Evolutionary conservation across 1,284 basidiomycete species (phyloP).

Genomic region (Apiotrichum gracile): DNA sequence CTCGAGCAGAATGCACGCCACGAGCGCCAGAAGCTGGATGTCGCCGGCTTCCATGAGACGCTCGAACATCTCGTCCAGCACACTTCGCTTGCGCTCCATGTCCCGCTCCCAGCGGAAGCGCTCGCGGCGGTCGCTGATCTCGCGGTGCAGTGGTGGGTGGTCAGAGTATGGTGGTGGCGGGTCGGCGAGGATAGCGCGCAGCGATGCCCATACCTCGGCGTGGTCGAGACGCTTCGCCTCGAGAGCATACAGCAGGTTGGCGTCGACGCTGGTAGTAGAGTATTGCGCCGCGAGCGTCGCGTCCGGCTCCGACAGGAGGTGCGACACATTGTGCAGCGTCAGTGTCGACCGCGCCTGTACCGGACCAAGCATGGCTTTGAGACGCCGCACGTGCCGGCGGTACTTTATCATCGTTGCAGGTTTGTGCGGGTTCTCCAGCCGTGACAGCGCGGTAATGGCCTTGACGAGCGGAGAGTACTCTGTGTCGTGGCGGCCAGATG

Average conservation of each 20-base stretch:
- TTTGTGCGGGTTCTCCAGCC: constrained; percentile 33
- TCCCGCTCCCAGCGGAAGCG: constrained; percentile 34
- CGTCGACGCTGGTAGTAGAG: constrained; percentile 49
- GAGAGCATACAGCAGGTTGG: constrained; percentile 59
- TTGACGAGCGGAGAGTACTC: constrained; percentile 28
- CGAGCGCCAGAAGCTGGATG: constrained; percentile 73
- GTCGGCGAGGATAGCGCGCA: constrained; percentile 52
- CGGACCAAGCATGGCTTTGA: constrained; percentile 13
- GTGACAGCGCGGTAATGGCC: constrained; percentile 38
- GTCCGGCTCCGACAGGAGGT: constrained; percentile 55
- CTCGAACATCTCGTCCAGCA: constrained; percentile 50
- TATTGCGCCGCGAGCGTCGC: constrained; percentile 61
- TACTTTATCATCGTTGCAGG: constrained; percentile 9
- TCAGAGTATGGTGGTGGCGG: constrained; percentile 32
- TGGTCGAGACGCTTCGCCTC: constrained; percentile 62
- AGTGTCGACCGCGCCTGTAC: constrained; percentile 49
- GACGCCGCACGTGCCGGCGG: constrained; percentile 9
- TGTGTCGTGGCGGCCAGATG: constrained; percentile 21
- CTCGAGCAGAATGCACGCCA: constrained; percentile 61
- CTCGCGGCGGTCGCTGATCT: constrained; percentile 11
- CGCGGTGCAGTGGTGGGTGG: constrained; percentile 14
- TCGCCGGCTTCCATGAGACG: constrained; percentile 63
- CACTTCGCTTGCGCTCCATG: constrained; percentile 30
- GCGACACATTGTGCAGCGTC: constrained; percentile 59
- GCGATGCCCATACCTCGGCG: constrained; percentile 62